Evolutionary conservation across 2,329 filamentous ascomycete genomes (phyloP), one percentile per base, ranked within the genome.

Genomic region (Cryphonectria radicalis): DNA sequence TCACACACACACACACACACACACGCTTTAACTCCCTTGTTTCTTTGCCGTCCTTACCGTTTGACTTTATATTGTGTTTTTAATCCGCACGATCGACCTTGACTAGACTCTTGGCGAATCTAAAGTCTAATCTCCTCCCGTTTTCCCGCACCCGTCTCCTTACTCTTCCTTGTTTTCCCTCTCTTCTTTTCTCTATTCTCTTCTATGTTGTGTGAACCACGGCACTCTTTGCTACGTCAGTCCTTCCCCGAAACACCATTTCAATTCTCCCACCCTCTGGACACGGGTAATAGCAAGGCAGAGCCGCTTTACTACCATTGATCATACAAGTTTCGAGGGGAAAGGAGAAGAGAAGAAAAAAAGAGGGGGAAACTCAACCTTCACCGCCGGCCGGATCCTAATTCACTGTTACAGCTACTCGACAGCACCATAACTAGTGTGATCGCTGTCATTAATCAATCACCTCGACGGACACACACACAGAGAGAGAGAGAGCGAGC

Each of bases 321-420:
- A 63, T 4, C 43, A 1, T 43, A 40, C 8, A 19, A n/a, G 7
- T 28, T 35, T 65, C 25, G 43, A 37, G 55, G 43, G 43, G 43
- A 6, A 50, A 50, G 19, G 22, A 22, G 6, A 19, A 50, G 4
- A 22, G 5, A 50, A 50, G 3, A 50, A n/a, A 50, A 22, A 50
- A 50, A 22, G 37, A 37, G 10, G 37, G 10, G 22, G 22, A 50
- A 50, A 50, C 46, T 4, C 62, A 64, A 14, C 22, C 32, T 50
- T 57, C 50, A 64, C 71, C 69, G 71, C 71, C 71, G 69, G 71
- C 40, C 71, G 69, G 69, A 69, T 57, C 32, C 37, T 62, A 67
- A 64, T 64, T 28, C 22, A 62, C 37, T 32, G 35, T 32, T 55
- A 13, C 40, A 37, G 66, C 53, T 37, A 42, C 46, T 25, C 68